Evolutionary conservation across 805 yeast species (phyloP).

Genomic region (Candida incommunis): DNA sequence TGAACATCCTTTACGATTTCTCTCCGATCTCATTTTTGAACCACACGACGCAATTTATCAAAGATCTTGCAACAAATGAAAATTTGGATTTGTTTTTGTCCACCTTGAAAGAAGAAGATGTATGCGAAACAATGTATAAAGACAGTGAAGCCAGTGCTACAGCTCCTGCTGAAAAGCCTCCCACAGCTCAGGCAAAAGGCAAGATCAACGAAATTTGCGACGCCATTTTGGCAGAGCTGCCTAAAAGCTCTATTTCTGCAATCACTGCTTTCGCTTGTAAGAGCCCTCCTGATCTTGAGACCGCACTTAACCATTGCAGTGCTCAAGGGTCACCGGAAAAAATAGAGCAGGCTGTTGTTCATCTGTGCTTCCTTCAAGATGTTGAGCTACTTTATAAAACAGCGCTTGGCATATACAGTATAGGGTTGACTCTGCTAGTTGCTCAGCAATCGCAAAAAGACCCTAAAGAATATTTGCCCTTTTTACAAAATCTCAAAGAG

Average conservation of each 20-base stretch:
- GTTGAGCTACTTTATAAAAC: slow-evolving; percentile 68
- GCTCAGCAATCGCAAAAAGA: slow-evolving; percentile 97
- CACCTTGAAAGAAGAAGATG: slow-evolving; percentile 76
- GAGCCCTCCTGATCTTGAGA: slow-evolving; percentile 69
- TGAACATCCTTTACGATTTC: slow-evolving; percentile 83
- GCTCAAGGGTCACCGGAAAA: slow-evolving; percentile 31
- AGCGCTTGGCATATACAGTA: slow-evolving; percentile 71
- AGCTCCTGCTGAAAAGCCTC: background rate
- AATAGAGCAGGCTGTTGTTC: slow-evolving; percentile 58
- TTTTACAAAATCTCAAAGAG: slow-evolving; percentile 63
- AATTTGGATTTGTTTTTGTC: slow-evolving; percentile 79
- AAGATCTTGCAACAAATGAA: slow-evolving; percentile 57
- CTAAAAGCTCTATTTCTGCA: slow-evolving; percentile 35
- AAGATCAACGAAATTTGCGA: slow-evolving; percentile 68
- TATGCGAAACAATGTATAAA: slow-evolving; percentile 61
- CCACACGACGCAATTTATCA: slow-evolving; percentile 53
- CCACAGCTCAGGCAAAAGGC: background rate
- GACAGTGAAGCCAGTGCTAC: slow-evolving; percentile 36
- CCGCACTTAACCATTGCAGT: slow-evolving; percentile 56
- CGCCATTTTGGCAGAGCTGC: slow-evolving; percentile 44
- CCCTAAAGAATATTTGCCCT: slow-evolving; percentile 93
- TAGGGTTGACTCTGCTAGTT: slow-evolving; percentile 61
- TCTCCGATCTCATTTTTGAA: slow-evolving; percentile 53
- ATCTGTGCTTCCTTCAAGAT: slow-evolving; percentile 81
- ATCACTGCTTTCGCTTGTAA: slow-evolving; percentile 89